These are phyloP conservation scores for Alternaria postmessia DNA, from an alignment of 2,329 filamentous ascomycete genomes.

Conservation along the genomic window DNA sequence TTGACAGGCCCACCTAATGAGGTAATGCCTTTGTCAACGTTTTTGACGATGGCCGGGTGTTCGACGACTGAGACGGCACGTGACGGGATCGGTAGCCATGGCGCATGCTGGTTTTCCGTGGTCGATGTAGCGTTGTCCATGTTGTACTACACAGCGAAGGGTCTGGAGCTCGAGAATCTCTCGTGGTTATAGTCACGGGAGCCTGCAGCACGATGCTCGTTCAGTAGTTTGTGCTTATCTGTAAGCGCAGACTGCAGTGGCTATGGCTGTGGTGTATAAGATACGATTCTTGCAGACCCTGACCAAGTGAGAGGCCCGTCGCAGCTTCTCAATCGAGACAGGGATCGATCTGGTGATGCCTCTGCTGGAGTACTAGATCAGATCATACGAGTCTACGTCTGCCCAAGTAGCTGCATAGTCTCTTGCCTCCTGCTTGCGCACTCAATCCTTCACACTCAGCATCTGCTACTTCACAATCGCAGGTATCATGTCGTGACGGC, in stretches of 20 bases:
- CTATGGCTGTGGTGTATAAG: background rate
- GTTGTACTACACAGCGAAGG: background rate
- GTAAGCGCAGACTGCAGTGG: too few species aligned
- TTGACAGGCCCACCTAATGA: slow-evolving; percentile 67
- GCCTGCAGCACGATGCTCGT: background rate
- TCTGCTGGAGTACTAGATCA: slow-evolving; percentile 5
- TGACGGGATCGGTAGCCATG: slow-evolving; percentile 61
- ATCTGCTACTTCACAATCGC: background rate
- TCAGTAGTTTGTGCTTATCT: too few species aligned
- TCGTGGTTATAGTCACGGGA: slow-evolving; percentile 10
- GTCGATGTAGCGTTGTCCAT: slow-evolving; percentile 13
- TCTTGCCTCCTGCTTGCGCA: background rate
- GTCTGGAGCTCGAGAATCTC: background rate
- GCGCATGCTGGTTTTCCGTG: slow-evolving; percentile 32
- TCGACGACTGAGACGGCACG: slow-evolving; percentile 68
- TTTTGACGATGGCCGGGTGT: slow-evolving; percentile 71
- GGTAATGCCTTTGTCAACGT: slow-evolving; percentile 69
- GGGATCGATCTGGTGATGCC: slow-evolving; percentile 16
- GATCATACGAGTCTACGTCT: background rate
- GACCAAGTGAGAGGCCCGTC: background rate
- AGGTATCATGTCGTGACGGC: slow-evolving; percentile 13
- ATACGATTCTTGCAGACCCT: background rate
- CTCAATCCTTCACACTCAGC: background rate
- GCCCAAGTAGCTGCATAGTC: background rate
- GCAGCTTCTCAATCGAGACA: slow-evolving; percentile 9